Base-by-base conservation (phyloP, 495 filamentous ascomycete species). In the Darksidea phi region DNA sequence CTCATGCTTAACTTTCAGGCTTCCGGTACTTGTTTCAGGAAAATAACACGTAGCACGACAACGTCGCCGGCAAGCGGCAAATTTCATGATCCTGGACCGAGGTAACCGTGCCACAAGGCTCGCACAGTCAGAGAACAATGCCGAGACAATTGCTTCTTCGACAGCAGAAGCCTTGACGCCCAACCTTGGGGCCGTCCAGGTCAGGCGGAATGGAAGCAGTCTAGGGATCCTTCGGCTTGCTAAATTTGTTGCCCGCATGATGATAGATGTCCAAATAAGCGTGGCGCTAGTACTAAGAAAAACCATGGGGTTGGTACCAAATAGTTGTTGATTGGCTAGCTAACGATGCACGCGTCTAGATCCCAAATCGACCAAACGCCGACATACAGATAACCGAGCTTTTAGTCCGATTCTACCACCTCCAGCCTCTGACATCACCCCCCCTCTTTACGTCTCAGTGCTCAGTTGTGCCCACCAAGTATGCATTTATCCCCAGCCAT, bases 231-330 rank as follows among this genome's bases (percentile, higher is more conserved):
- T n/a, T 52, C 43, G 15, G 23, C 36, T 15, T 18, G 17, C 26
- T 47, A n/a, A 25, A 18, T 51, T 46, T 47, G 43, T 38, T 42
- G 46, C 18, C 38, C 18, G 48, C 21, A 41, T 34, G 21, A 52
- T 48, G 38, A 61, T 10, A 54, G 48, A 61, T 54, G 58, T 61
- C 46, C 26, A 34, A 54, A 61, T 54, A 61, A 48, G 34, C 49
- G 20, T 38, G 21, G 28, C 58, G 58, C 58, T 61, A 61, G 12
- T 7, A 25, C 26, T 23, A 25, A 10, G 12, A 15, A 15, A 38
- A 15, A 15, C 36, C 36, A 38, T 7, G 8, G 36, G 3, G 41
- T 43, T 15, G 41, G 41, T 43, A 43, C 41, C 41, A 43, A n/a
- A 43, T 43, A 20, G 13, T 43, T 43, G 13, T 43, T 43, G 41